phyloP scores from a whole-genome alignment of 2,329 filamentous ascomycete genomes.

The Tothia fuscella region DNA sequence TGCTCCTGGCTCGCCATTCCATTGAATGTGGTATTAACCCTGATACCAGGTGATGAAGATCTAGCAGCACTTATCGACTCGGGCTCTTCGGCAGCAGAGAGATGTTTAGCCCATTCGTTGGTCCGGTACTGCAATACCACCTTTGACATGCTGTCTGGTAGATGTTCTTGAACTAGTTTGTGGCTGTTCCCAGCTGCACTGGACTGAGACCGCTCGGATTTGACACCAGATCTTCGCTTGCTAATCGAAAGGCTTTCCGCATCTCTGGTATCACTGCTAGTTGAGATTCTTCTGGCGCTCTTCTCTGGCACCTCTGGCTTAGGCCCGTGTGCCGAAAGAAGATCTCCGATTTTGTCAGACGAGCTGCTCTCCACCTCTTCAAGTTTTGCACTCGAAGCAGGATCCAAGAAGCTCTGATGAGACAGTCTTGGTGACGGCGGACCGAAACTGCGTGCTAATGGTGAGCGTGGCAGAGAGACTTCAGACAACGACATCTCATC shows the following conservation, averaged over 20 bases:
- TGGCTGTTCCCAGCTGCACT: not conserved
- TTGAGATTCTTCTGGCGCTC: no score
- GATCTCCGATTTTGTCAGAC: not conserved
- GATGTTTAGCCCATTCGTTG: constrained; percentile 92
- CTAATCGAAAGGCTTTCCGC: not conserved
- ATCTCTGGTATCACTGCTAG: not conserved
- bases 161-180: constrained; percentile 29
- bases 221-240: not conserved
- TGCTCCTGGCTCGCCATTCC: constrained; percentile 34
- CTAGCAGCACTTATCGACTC: constrained; percentile 49
- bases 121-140: constrained; percentile 76
- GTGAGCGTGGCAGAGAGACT: constrained; percentile 16
- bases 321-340: not conserved
- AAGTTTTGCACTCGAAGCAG: not conserved
- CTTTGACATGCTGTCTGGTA: constrained; percentile 62
- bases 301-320: not conserved
- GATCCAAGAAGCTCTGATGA: constrained; percentile 6
- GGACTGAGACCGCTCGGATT: not conserved
- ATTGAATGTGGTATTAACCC: constrained; percentile 23
- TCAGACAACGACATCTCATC: constrained; percentile 27
- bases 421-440: not conserved
- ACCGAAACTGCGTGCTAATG: constrained; percentile 17
- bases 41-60: constrained; percentile 30
- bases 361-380: no score
- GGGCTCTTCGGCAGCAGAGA: constrained; percentile 64